Evolutionary conservation across 2,329 filamentous ascomycete genomes (phyloP), one percentile per base, ranked within the genome.

Genomic region (Scopulariopsis brevicaulis): DNA sequence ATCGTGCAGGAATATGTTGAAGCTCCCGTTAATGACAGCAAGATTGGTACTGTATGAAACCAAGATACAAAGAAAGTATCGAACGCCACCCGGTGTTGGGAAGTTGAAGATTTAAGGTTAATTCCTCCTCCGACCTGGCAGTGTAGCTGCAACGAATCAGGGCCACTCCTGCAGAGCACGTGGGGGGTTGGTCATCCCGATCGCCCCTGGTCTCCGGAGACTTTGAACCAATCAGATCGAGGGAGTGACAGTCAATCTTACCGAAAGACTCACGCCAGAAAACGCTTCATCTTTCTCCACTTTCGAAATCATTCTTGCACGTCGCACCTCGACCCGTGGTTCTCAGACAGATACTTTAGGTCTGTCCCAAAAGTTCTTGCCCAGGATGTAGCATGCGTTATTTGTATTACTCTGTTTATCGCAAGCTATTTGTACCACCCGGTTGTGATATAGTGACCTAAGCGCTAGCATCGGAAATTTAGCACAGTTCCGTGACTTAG

Each of bases 41-140:
- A 68, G 1, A 96, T 89, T 0, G 90, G 90, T 4, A 96, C 90
- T 67, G 96, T 90, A 56, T 63, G 85, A 89, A 1, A 90, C 76
- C 1, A 88, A 77, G 73, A 90, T 89, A 63, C 90, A 86, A 3
- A 91, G 75, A 20, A 90, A 90, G n/a, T 76, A 1, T 88, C 77
- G 73, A 90, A 88, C 63, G 90, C 86, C 3, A 91, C 37, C 34
- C 18, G 3, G 37, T 40, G 37, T 40, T 15, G 37, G 3, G 37
- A 15, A 40, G 37, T 40, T 40, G 37, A 5, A 40, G 34, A 37
- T 40, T 40, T 40, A 40, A 40, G 37, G 37, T 40, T 40, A 40
- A 40, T 40, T 40, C 12, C 37, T 40, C 37, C 6, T 40, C 37
- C 12, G 37, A 15, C 37, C 37, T 40, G 37, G 34, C 11, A 18